Evolutionary conservation across 257 asterid genomes (phyloP), one percentile per base, ranked within the genome.

Genomic region (Gynochthodes officinalis): DNA sequence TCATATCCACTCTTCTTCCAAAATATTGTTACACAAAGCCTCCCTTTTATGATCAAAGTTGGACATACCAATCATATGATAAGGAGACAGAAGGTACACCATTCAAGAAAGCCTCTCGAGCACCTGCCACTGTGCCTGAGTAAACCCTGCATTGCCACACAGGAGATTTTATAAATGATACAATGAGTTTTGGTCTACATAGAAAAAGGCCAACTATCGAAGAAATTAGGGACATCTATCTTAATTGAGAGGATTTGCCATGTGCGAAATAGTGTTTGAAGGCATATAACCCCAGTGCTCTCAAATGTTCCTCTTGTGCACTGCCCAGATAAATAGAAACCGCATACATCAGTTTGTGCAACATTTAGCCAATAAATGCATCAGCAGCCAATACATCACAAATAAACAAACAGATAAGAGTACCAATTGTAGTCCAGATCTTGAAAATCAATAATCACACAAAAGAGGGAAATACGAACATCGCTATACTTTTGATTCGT

Each of bases 41-140:
- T 30, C 6, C 19, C 7, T 27, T 49, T 23, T 23, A 28, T 58
- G 52, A 23, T 33, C 40, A 54, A 65, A 30, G 54, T 42, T 48
- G 14, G 12, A 64, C 81, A 35, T 86, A 89, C 99, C 97, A 94
- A 77, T 91, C 90, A 66, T 94, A 94, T 71, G 98, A 94, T 55
- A 94, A 19, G 76, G 96, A 88, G 59, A 91, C 77, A 71, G 96
- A 70, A 67, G 97, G 93, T 78, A 94, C 74, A 69, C 83, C 96
- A 82, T 82, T 76, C 42, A 94, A 81, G 82, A 88, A 91, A 30
- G 96, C 97, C 84, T 94, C 98, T 6, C 98, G 86, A 55, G 98
- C 98, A 73, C 98, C 98, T 33, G 90, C 98, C 33, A 94, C 97
- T 12, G 97, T 94, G 73, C 96, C 98, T 33, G 98, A 93, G 81